phyloP scores from a whole-genome alignment of 1,139 yeast species.

The Zygosaccharomyces pseudobailii region DNA sequence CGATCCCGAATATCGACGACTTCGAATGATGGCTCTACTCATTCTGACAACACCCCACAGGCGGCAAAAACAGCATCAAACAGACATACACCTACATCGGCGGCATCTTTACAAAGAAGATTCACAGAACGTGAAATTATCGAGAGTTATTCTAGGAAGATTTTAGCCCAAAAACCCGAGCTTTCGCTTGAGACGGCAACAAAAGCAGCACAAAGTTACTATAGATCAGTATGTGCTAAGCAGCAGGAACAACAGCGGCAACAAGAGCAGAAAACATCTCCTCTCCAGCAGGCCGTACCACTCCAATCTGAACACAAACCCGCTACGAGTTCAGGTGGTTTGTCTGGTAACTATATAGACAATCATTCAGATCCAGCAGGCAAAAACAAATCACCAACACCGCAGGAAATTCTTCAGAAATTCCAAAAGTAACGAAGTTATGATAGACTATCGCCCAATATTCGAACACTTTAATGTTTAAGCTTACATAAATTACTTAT shows the following conservation, averaged over 20 bases:
- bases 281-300: constrained; percentile 5
- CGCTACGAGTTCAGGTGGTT: background rate
- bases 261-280: constrained; percentile 14
- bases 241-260: constrained; percentile 18
- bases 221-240: constrained; percentile 15
- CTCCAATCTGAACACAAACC: constrained; percentile 5
- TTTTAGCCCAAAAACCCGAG: constrained; percentile 31
- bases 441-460: background rate
- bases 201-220: constrained; percentile 33
- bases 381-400: constrained; percentile 30
- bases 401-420: constrained; percentile 34
- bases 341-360: constrained; percentile 1
- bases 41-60: constrained; percentile 2
- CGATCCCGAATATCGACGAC: background rate
- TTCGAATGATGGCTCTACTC: background rate
- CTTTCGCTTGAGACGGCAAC: constrained; percentile 31
- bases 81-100: constrained; percentile 12
- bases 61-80: constrained; percentile 9
- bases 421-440: constrained; percentile 23
- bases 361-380: constrained; percentile 5
- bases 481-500: too few species aligned
- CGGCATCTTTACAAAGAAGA: constrained; percentile 15
- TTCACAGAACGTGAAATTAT: constrained; percentile 31
- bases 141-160: constrained; percentile 30
- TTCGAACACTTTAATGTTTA: background rate